Base-by-base conservation (phyloP, 768 basidiomycete genomes). In the Tricholoma saponaceum region DNA sequence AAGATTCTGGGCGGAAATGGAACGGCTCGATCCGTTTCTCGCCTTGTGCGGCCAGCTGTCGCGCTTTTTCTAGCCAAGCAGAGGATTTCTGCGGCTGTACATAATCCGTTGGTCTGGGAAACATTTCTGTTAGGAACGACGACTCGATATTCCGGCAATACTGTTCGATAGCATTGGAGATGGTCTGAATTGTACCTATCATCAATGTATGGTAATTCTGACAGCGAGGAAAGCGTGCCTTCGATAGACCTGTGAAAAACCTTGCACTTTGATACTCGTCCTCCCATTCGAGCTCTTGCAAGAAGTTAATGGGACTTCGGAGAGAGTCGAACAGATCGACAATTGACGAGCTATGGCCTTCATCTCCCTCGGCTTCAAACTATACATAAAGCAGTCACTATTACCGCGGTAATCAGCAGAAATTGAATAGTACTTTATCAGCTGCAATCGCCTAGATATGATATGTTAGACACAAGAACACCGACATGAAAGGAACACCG, bases 11-110 rank as follows among this genome's bases (percentile, higher is more conserved):
- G 51, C 83, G 86, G 77, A 99, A 98, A 66, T 95, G 92, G 79
- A 95, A 99, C 1, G 94, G 91, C 64, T 95, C 93, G 44, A 95
- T 81, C 70, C 90, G 95, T 79, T 92, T 95, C 71, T 98, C 95
- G 46, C 87, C 87, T 51, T 83, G 75, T 4, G 79, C 78, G 9
- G 92, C 79, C 2, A 95, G 83, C 63, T 86, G 84, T 60, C 86
- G 84, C 4, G 92, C 92, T 64, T 86, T 92, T 72, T 94, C 91
- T 14, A 94, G 78, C 89, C 90, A 93, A 0, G 90, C 90, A 6
- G 89, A 90, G 1, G 90, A 89, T 69, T 93, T 92, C 69, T 91
- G 87, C 1, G 92, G 89, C 62, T 91, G 87, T 3, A 91, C 68
- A 66, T 87, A 89, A 25, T 93, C 91, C 23, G 82, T 76, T 6